phyloP scores from a whole-genome alignment of 1,284 basidiomycete genomes.

The Tetrapyrgos nigripes region DNA sequence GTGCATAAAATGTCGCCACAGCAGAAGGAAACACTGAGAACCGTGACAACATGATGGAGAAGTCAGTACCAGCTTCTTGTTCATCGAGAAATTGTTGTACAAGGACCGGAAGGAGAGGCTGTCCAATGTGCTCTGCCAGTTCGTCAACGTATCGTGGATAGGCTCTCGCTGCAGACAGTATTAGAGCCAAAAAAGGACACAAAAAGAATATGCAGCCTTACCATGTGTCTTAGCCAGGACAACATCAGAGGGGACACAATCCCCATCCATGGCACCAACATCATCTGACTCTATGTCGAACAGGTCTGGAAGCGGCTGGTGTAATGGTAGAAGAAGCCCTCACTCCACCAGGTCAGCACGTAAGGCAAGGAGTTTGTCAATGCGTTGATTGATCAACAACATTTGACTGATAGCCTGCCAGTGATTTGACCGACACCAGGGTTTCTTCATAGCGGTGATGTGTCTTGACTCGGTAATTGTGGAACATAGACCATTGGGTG shows the following conservation, averaged over 20 bases:
- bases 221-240: constrained; percentile 5
- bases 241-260: background rate
- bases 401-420: constrained; percentile 9
- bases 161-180: background rate
- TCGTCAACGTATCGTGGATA: constrained; percentile 3
- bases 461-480: constrained; percentile 9
- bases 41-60: constrained; percentile 15
- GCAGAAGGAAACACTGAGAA: constrained; percentile 31
- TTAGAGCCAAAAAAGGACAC: background rate
- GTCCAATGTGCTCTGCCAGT: constrained; percentile 8
- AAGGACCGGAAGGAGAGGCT: constrained; percentile 10
- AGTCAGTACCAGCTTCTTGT: constrained; percentile 13
- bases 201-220: background rate
- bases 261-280: constrained; percentile 2
- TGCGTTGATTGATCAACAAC: constrained; percentile 1
- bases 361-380: constrained; percentile 6
- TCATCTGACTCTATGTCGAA: constrained; percentile 2
- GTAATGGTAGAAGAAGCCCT: constrained; percentile 1
- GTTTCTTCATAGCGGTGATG: constrained; percentile 9
- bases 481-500: constrained; percentile 13
- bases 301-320: background rate
- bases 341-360: background rate
- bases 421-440: constrained; percentile 5
- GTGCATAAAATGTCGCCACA: constrained; percentile 31
- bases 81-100: constrained; percentile 20